phyloP scores from a whole-genome alignment of 495 filamentous ascomycete genomes.

The Talaromyces thailandensis region DNA sequence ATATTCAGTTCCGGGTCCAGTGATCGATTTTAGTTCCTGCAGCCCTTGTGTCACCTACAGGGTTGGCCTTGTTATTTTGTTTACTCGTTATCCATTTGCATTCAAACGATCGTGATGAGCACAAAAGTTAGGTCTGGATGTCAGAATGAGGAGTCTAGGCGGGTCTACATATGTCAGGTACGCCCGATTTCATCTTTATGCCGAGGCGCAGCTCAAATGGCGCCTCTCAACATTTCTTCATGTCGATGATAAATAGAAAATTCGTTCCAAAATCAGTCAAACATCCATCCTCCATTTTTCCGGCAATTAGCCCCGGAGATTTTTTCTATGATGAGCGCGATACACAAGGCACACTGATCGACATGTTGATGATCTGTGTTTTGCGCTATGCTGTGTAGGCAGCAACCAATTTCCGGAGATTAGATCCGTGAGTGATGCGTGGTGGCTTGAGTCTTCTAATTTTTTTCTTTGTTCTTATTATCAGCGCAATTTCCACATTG shows the following conservation, averaged over 20 bases:
- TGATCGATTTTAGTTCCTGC: not conserved
- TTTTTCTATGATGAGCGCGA: not conserved
- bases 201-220: not conserved
- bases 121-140: not conserved
- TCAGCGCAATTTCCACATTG: not conserved
- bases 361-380: not conserved
- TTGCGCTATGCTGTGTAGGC: not conserved
- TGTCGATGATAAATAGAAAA: not conserved
- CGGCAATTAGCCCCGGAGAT: not conserved
- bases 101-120: not conserved
- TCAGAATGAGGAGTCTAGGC: not conserved
- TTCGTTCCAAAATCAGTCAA: not conserved
- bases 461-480: not conserved
- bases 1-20: not conserved
- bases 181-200: not conserved
- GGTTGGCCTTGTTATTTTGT: not conserved
- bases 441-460: not conserved
- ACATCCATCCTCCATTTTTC: not conserved
- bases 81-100: not conserved
- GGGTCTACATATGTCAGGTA: not conserved
- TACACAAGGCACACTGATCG: not conserved
- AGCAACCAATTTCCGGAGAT: not conserved
- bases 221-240: not conserved
- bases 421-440: not conserved
- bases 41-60: not conserved